Evolutionary conservation across 192 early-diverging fungal genomes (phyloP), one percentile per base, ranked within the genome.

Genomic region (Coemansia sp.): DNA sequence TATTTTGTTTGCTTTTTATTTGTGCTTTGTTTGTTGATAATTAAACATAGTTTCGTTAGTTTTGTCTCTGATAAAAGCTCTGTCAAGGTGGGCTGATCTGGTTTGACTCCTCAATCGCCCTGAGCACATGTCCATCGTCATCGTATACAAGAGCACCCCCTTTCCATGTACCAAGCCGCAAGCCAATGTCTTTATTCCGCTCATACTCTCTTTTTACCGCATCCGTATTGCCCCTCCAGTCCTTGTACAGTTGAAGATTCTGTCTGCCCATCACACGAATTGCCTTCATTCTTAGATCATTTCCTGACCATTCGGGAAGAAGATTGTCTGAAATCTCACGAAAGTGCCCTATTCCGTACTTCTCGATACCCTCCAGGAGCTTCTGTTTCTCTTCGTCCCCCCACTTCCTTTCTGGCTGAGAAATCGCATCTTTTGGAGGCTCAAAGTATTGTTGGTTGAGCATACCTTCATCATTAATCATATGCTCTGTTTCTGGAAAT

Each of bases 291-390:
- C 93, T 88, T 40, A 95, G 82, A 66, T 95, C 94, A 63, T 94
- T 93, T 26, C 78, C 71, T 21, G 75, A 80, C 94, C 93, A 95
- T 49, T 85, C 85, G 8, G 92, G 87, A 18, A 95, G 74, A 22
- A 89, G 67, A 54, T 80, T 86, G 57, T 94, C 90, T 0, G 92
- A 90, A 39, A 94, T 94, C 67, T 92, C 92, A 47, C 91, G 85
- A 71, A 95, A 95, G 66, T 94, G 92, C 12, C 94, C 93, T 71
- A 95, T 93, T 11, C 93, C 94, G 58, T 92, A 81, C 60, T 84
- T 90, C 67, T 87, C 90, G 48, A 95, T 93, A 7, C 94, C 93
- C 57, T 90, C 83, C 40, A 94, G 88, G 36, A 95, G 76, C 52
- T 91, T 76, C 41, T 61, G 62, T 41, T 88, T 87, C 72, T 96